Evolutionary conservation across 805 yeast species (phyloP).

Genomic region (Zygotorulaspora chibaensis): DNA sequence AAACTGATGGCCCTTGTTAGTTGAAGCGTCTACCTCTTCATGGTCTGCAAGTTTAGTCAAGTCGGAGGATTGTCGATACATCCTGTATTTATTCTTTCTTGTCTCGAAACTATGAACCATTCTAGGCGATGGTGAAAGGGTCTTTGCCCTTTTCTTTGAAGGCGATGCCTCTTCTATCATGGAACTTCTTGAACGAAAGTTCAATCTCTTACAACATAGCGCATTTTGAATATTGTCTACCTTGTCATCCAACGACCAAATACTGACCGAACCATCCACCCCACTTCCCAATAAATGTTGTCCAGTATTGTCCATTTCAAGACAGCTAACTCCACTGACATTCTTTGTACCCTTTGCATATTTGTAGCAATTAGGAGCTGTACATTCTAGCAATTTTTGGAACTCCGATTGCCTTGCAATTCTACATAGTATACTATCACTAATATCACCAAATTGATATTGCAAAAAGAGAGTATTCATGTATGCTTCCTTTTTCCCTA

Average conservation of each 20-base stretch:
- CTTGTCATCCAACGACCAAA: slow-evolving; percentile 29
- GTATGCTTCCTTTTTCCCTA: not conserved
- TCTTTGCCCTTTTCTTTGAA: slow-evolving; percentile 2
- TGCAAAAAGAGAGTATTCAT: slow-evolving; percentile 13
- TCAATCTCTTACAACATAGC: slow-evolving; percentile 30
- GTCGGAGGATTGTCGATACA: slow-evolving; percentile 20
- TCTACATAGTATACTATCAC: slow-evolving; percentile 11
- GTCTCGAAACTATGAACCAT: slow-evolving; percentile 24
- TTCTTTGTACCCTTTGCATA: slow-evolving; percentile 6
- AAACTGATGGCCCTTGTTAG: slow-evolving; percentile 46
- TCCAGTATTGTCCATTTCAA: slow-evolving; percentile 23
- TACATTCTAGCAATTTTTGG: slow-evolving; percentile 21
- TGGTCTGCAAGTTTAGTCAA: not conserved
- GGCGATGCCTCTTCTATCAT: slow-evolving; percentile 1
- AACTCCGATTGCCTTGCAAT: slow-evolving; percentile 15
- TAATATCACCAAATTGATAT: slow-evolving; percentile 14
- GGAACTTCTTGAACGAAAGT: slow-evolving; percentile 12
- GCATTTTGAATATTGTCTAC: slow-evolving; percentile 15
- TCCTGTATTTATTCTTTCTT: slow-evolving; percentile 19
- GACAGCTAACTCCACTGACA: slow-evolving; percentile 13
- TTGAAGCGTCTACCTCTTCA: not conserved
- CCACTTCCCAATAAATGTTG: slow-evolving; percentile 23
- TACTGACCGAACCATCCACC: slow-evolving; percentile 36
- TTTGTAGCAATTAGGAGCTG: slow-evolving; percentile 9
- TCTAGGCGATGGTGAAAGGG: slow-evolving; percentile 1